phyloP scores from a whole-genome alignment of 2,329 filamentous ascomycete species.

The Penicillium psychrosexuale region DNA sequence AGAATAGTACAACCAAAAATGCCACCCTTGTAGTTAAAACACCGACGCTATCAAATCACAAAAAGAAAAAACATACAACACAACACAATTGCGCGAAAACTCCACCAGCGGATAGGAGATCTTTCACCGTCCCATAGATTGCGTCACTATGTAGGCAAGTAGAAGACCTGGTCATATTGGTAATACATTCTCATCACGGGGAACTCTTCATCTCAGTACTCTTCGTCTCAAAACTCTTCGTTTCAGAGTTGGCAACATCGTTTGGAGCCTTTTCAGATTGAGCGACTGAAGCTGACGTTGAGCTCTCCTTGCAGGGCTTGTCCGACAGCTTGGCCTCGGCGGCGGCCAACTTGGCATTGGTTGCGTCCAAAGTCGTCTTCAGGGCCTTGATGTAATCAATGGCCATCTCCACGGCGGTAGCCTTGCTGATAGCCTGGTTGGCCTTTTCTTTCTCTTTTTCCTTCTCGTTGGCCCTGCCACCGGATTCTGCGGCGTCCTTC shows the following conservation, averaged over 20 bases:
- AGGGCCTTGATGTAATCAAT: constrained; percentile 92
- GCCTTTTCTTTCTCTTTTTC: constrained; percentile 47
- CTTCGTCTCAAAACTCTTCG: not conserved
- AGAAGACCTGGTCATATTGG: not conserved
- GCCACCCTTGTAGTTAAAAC: constrained; percentile 1
- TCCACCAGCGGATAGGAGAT: not conserved
- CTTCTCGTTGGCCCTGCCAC: constrained; percentile 43
- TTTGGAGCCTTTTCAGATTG: not conserved
- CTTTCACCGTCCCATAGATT: not conserved
- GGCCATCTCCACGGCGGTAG: constrained; percentile 93
- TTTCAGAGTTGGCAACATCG: not conserved
- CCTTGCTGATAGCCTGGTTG: constrained; percentile 76
- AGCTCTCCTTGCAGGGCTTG: not conserved
- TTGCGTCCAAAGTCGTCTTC: constrained; percentile 67
- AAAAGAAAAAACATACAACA: not conserved
- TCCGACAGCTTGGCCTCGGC: constrained; percentile 53
- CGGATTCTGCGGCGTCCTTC: constrained; percentile 37
- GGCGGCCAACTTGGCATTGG: constrained; percentile 60
- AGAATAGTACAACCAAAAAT: not conserved
- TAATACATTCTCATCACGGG: not conserved
- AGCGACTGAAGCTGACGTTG: not conserved
- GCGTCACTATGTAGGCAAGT: not conserved
- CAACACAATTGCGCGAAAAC: not conserved
- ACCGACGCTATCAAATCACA: constrained; percentile 7
- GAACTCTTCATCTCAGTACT: not conserved